These are phyloP conservation scores for Cercophora newfieldiana DNA, from an alignment of 495 filamentous ascomycete genomes.

Conservation along the genomic window DNA sequence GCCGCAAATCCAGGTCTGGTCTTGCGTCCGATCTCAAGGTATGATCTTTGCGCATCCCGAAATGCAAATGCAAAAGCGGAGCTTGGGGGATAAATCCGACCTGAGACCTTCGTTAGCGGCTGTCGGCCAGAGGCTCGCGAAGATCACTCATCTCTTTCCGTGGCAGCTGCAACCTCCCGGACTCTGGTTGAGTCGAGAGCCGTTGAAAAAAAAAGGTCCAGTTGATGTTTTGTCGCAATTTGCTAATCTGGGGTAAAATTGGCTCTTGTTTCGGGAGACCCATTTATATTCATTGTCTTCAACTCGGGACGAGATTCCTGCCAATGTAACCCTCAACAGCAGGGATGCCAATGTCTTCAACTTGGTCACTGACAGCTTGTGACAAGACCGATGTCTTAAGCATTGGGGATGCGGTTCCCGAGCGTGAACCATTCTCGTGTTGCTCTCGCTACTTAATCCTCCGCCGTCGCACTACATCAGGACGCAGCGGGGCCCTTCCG, in stretches of 20 bases:
- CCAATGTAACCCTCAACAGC: neutral
- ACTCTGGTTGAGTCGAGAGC: neutral
- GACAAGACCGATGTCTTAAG: constrained; percentile 5
- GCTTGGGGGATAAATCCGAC: constrained; percentile 1
- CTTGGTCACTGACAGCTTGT: constrained; percentile 16
- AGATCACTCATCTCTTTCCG: neutral
- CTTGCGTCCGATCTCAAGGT: neutral
- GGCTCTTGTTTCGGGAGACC: constrained; percentile 14
- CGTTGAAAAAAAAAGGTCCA: neutral
- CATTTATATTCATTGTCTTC: constrained; percentile 6
- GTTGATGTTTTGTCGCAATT: constrained; percentile 16
- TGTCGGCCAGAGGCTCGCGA: neutral
- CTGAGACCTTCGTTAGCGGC: constrained; percentile 3
- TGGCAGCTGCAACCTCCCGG: constrained; percentile 16
- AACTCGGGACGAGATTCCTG: constrained; percentile 8
- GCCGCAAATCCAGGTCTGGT: neutral
- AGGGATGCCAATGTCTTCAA: neutral
- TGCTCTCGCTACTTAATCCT: constrained; percentile 19
- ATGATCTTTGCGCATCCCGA: neutral
- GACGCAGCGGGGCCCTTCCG: constrained; percentile 12
- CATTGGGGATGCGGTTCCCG: constrained; percentile 10
- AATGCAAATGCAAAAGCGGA: neutral
- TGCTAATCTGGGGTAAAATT: constrained; percentile 13
- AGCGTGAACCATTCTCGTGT: constrained; percentile 5
- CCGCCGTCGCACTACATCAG: constrained; percentile 22